Evolutionary conservation across 2,329 filamentous ascomycete genomes (phyloP).

Genomic region (Didymella lethalis): DNA sequence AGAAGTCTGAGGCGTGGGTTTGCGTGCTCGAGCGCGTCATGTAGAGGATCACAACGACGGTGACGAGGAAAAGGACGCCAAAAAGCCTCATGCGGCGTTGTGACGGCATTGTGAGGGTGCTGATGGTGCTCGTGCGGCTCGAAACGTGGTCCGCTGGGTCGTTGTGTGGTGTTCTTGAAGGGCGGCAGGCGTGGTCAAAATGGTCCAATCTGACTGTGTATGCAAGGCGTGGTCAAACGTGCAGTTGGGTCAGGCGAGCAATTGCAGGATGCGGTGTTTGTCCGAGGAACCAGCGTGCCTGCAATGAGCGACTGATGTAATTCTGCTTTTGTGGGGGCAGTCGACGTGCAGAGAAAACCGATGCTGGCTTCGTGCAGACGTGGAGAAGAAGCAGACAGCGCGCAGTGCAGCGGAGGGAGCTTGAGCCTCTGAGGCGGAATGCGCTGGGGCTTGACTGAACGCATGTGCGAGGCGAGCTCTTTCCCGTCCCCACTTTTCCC

Average conservation of each 20-base stretch:
- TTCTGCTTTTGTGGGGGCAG: neutral
- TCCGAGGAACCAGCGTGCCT: slow-evolving; percentile 6
- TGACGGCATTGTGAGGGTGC: slow-evolving; percentile 44
- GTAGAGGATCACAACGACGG: slow-evolving; percentile 74
- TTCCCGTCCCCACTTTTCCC: slow-evolving; percentile 15
- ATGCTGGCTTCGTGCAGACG: neutral
- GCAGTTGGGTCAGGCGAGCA: slow-evolving; percentile 16
- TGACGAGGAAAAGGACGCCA: slow-evolving; percentile 68
- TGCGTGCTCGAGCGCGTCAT: slow-evolving; percentile 69
- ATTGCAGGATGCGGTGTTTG: slow-evolving; percentile 17
- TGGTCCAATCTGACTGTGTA: slow-evolving; percentile 10
- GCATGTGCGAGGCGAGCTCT: slow-evolving; percentile 20
- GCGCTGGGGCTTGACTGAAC: slow-evolving; percentile 18
- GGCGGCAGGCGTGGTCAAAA: neutral
- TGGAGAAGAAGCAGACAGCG: neutral
- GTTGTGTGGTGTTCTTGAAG: neutral
- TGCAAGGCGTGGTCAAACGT: slow-evolving; percentile 19
- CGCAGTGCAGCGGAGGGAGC: neutral
- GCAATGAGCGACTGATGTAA: slow-evolving; percentile 7
- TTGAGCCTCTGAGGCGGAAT: slow-evolving; percentile 8
- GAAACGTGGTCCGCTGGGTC: neutral
- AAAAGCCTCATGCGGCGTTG: slow-evolving; percentile 73
- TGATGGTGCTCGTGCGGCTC: neutral
- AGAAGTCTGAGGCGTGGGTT: slow-evolving; percentile 63
- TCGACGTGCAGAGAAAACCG: neutral